These are phyloP conservation scores for Colletotrichum viniferum DNA, from an alignment of 2,329 filamentous ascomycete genomes.

Conservation along the genomic window DNA sequence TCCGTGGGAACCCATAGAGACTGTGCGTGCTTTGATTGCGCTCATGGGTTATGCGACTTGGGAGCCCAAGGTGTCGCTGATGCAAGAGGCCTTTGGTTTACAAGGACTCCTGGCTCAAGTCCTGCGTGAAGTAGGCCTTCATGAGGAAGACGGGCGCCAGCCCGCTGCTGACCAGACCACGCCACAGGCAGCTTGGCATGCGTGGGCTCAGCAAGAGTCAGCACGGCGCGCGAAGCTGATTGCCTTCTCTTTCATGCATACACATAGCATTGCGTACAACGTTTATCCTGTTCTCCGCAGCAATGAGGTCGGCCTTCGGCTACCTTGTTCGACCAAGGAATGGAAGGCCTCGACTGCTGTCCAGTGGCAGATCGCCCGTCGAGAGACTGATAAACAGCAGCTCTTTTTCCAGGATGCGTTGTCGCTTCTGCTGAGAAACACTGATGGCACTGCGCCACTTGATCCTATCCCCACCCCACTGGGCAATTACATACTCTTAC, in stretches of 20 bases:
- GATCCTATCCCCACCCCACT: slow-evolving; percentile 39
- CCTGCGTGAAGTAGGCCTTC: slow-evolving; percentile 36
- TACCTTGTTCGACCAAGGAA: slow-evolving; percentile 39
- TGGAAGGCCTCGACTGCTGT: slow-evolving; percentile 36
- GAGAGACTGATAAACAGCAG: slow-evolving; percentile 34
- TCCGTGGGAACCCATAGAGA: slow-evolving; percentile 35
- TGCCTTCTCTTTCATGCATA: slow-evolving; percentile 42
- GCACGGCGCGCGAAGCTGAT: slow-evolving; percentile 38
- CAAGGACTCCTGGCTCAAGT: slow-evolving; percentile 37
- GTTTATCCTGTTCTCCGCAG: slow-evolving; percentile 39
- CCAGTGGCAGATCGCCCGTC: slow-evolving; percentile 32
- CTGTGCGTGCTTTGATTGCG: slow-evolving; percentile 35
- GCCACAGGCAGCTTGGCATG: slow-evolving; percentile 28
- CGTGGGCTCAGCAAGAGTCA: slow-evolving; percentile 37
- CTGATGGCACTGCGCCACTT: slow-evolving; percentile 29
- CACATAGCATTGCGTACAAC: slow-evolving; percentile 42
- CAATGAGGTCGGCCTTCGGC: slow-evolving; percentile 37
- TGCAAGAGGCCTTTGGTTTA: slow-evolving; percentile 38
- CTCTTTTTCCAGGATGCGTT: slow-evolving; percentile 40
- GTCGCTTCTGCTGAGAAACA: slow-evolving; percentile 33
- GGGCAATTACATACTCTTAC: slow-evolving; percentile 40
- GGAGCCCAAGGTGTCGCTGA: slow-evolving; percentile 34
- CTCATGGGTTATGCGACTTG: slow-evolving; percentile 44
- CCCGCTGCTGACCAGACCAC: background rate
- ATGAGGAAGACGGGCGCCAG: slow-evolving; percentile 27